A percentile compares a stretch with the other conserved stretches of the same genome.
Evolutionary conservation across 2,329 filamentous ascomycete species (phyloP).

Genomic region (Fusarium chuoi): DNA sequence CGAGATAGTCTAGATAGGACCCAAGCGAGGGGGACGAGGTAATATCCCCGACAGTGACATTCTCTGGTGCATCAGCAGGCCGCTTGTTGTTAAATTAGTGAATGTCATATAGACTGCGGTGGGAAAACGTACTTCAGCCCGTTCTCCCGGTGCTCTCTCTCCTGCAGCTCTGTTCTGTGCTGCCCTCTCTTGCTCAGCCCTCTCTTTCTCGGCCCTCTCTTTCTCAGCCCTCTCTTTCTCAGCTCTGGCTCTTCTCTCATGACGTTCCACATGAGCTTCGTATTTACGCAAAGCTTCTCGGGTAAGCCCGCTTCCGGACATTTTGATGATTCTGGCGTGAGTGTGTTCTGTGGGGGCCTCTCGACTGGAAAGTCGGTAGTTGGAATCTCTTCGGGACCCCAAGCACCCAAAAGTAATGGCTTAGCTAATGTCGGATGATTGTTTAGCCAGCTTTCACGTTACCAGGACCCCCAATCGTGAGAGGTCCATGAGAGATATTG

Average conservation of each 20-base stretch:
- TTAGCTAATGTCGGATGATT: background rate
- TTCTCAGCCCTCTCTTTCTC: background rate
- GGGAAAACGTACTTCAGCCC: background rate
- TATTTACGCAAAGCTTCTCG: background rate
- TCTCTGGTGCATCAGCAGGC: too few species aligned
- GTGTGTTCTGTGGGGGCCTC: background rate
- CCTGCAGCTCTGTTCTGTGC: background rate
- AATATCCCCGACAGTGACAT: background rate
- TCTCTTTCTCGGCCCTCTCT: background rate
- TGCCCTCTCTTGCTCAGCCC: background rate
- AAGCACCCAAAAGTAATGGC: background rate
- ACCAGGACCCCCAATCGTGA: rapidly evolving
- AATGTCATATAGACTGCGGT: background rate
- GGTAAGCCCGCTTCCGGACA: background rate
- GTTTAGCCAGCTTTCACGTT: background rate
- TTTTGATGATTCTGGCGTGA: background rate
- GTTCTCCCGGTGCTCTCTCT: background rate
- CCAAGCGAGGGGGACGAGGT: background rate
- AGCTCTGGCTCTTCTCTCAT: background rate
- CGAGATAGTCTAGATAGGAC: background rate
- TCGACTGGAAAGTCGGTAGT: background rate
- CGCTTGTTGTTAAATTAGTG: background rate
- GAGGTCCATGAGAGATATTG: background rate
- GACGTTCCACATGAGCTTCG: too few species aligned
- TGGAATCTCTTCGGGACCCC: background rate